These are phyloP conservation scores for Monilinia polystroma DNA, from an alignment of 2,329 filamentous ascomycete genomes.

Conservation along the genomic window DNA sequence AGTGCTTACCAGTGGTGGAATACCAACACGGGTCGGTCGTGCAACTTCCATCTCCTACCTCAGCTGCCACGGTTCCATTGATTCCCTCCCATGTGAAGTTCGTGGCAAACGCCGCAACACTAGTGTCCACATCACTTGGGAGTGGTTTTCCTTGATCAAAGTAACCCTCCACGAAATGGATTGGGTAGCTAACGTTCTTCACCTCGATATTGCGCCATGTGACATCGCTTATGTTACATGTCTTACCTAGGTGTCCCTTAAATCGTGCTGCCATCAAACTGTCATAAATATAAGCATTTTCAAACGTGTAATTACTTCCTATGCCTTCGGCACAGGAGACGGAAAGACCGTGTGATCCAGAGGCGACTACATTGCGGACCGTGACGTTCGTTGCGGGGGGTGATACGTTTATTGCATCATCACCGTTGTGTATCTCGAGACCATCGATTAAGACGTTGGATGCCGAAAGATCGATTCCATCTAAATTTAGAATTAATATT, in stretches of 20 bases:
- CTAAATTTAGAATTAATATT: neutral
- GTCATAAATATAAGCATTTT: conserved; percentile 16
- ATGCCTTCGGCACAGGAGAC: neutral
- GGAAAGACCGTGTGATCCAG: conserved; percentile 12
- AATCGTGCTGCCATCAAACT: conserved; percentile 18
- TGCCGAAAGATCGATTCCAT: conserved; percentile 18
- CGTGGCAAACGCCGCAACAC: conserved; percentile 6
- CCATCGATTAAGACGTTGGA: conserved; percentile 17
- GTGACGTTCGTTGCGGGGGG: conserved; percentile 14
- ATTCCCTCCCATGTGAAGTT: conserved; percentile 3
- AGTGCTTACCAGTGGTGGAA: conserved; percentile 16
- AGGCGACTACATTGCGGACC: conserved; percentile 17
- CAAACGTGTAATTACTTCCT: conserved; percentile 16
- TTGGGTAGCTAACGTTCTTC: conserved; percentile 14
- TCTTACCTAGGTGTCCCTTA: neutral
- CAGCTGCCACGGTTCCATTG: neutral
- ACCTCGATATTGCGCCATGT: conserved; percentile 18
- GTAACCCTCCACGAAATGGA: conserved; percentile 21
- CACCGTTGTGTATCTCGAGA: conserved; percentile 21
- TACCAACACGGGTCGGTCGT: conserved; percentile 9
- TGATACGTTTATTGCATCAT: conserved; percentile 17
- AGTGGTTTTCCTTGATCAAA: conserved; percentile 12
- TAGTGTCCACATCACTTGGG: neutral
- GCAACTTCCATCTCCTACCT: conserved; percentile 16
- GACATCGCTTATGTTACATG: conserved; percentile 9